A percentile compares a stretch with the other conserved stretches of the same genome.
These are phyloP conservation scores for Hirsutella thompsonii DNA, from an alignment of 2,329 filamentous ascomycete genomes.

Conservation along the genomic window DNA sequence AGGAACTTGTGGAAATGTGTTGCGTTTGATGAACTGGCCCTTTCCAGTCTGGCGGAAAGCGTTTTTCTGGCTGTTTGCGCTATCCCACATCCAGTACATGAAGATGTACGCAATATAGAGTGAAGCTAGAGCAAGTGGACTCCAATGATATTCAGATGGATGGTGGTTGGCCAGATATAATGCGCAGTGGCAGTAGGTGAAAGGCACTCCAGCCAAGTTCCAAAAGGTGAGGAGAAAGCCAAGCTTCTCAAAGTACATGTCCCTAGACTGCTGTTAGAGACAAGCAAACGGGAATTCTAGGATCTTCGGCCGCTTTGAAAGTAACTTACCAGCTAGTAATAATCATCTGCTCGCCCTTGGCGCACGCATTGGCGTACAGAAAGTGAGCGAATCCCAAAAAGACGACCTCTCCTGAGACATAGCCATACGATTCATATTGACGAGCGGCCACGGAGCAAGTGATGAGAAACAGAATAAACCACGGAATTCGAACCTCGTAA, in stretches of 20 bases:
- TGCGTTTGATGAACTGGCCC: conserved; percentile 54
- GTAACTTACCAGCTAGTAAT: conserved; percentile 55
- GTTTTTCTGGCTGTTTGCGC: conserved; percentile 85
- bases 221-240: conserved; percentile 96
- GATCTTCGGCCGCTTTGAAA: background rate
- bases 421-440: conserved; percentile 73
- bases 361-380: conserved; percentile 80
- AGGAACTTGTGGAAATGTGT: conserved; percentile 78
- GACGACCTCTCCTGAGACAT: conserved; percentile 65
- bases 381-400: conserved; percentile 82
- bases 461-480: conserved; percentile 77
- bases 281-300: too few species aligned
- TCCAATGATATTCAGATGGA: conserved; percentile 64
- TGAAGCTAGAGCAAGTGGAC: conserved; percentile 47
- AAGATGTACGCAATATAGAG: conserved; percentile 61
- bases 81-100: conserved; percentile 85
- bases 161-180: conserved; percentile 76
- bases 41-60: conserved; percentile 69
- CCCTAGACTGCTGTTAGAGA: conserved; percentile 27
- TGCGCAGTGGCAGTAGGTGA: conserved; percentile 86
- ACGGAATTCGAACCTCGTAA: conserved; percentile 82
- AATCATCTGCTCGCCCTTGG: conserved; percentile 83
- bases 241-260: conserved; percentile 94
- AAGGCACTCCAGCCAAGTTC: conserved; percentile 82
- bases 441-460: conserved; percentile 61